Base-by-base conservation (phyloP, 2,329 filamentous ascomycete genomes). In the Aspergillus sp. region DNA sequence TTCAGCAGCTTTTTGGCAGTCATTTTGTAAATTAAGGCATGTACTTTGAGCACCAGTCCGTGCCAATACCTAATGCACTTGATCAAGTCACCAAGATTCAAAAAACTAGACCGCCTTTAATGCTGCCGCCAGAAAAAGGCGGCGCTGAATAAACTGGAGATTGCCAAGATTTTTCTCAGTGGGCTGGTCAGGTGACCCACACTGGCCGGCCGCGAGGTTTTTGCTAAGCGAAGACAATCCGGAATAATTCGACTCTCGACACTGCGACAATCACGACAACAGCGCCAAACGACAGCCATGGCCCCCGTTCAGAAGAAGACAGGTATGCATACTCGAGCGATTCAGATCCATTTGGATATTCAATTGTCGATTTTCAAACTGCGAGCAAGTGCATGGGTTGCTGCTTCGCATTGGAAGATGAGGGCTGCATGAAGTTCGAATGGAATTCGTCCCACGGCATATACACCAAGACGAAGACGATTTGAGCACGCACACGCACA, bases 301-400 rank as follows among this genome's bases (percentile, higher is more conserved):
- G 79, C 78, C 71, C 79, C 79, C 71, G 70, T 68, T 65, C 77
- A 79, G 64, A 80, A 72, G 72, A 81, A 81, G 77, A 79, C 80
- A 79, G 78, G 80, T 82, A 75, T 68, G 75, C 61, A 47, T 56
- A 62, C 60, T 57, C 60, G 46, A 63, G 57, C 61, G 67, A 55
- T 60, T 55, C 56, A 47, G 54, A 64, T 65, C 51, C 11, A 72
- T 67, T 61, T 77, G 79, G 83, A 87, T 54, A 34, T 64, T 34
- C 46, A 56, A 30, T 55, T 62, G 57, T 62, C 56, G 48, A 41
- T 51, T 46, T 55, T 61, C 47, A 62, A 59, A 68, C 65, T 68
- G 60, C 68, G 65, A 69, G 65, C 57, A 61, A 56, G 62, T 64
- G 62, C 62, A 64, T 59, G 59, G 53, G 65, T 65, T 67, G 47